These are phyloP conservation scores for Fusarium pininemorale DNA, from an alignment of 2,329 filamentous ascomycete genomes.

Conservation along the genomic window DNA sequence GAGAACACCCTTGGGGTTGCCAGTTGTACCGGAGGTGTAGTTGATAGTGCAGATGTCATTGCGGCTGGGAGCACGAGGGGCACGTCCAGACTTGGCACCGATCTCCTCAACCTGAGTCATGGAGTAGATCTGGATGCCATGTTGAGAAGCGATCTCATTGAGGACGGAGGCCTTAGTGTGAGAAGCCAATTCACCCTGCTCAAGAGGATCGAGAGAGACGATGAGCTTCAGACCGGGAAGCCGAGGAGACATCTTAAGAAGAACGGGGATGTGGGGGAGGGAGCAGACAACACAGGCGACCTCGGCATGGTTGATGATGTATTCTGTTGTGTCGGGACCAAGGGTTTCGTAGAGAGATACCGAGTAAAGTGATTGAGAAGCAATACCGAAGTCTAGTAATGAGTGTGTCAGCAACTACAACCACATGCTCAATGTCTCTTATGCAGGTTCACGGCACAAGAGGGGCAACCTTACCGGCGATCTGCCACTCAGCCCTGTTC, in stretches of 20 bases:
- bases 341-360: conserved; percentile 98
- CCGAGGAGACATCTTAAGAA: conserved; percentile 81
- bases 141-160: conserved; percentile 75
- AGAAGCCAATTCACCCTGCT: conserved; percentile 78
- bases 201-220: conserved; percentile 84
- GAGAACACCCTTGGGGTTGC: conserved; percentile 83
- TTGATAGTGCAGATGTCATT: conserved; percentile 89
- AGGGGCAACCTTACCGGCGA: conserved; percentile 64
- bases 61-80: conserved; percentile 75
- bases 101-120: conserved; percentile 84
- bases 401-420: conserved; percentile 19
- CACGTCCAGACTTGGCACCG: conserved; percentile 74
- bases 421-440: background rate
- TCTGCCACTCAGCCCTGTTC: conserved; percentile 88
- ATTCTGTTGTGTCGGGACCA: conserved; percentile 89
- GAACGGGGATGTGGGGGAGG: conserved; percentile 79
- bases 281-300: conserved; percentile 80
- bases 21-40: conserved; percentile 88
- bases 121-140: conserved; percentile 81
- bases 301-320: conserved; percentile 91
- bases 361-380: conserved; percentile 86
- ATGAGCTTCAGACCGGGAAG: conserved; percentile 87
- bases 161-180: conserved; percentile 83
- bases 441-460: conserved; percentile 7
- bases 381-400: conserved; percentile 77